phyloP scores from a whole-genome alignment of 306 rosid genomes.

The Medicago lupulina region DNA sequence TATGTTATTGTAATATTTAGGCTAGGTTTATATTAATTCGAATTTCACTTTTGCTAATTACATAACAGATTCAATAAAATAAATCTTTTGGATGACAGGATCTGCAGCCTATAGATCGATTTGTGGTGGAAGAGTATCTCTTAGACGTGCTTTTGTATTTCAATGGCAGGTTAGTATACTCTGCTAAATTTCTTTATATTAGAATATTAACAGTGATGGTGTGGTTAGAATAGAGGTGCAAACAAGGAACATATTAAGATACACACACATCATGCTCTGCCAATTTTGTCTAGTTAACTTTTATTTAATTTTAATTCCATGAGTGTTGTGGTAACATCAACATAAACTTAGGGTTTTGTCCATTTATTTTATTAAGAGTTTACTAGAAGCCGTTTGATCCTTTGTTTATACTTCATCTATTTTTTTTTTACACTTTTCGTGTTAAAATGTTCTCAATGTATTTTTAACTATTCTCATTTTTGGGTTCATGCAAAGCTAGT shows the following conservation, averaged over 20 bases:
- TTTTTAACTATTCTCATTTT: conserved; percentile 48
- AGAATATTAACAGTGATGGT: conserved; percentile 1
- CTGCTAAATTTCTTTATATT: conserved; percentile 27
- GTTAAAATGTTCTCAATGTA: conserved; percentile 38
- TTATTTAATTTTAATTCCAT: background rate
- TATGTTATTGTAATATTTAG: background rate
- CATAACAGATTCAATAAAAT: conserved; percentile 29
- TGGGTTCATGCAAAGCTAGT: conserved; percentile 94
- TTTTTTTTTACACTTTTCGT: background rate
- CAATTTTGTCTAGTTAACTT: background rate
- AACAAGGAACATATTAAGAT: background rate
- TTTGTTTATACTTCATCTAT: conserved; percentile 24
- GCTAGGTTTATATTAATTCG: background rate
- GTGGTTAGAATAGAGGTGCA: background rate
- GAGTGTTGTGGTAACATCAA: conserved; percentile 12
- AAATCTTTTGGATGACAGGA: conserved; percentile 68
- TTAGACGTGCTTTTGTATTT: conserved; percentile 93
- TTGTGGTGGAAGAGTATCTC: conserved; percentile 95
- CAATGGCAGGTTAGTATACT: conserved; percentile 90
- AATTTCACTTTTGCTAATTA: conserved; percentile 20
- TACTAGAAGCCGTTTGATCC: background rate
- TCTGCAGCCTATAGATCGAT: conserved; percentile 86
- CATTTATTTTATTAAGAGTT: conserved; percentile 26
- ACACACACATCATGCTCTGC: conserved; percentile 21
- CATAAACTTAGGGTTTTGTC: conserved; percentile 12